Evolutionary conservation across 768 basidiomycete species (phyloP).

Genomic region (Boletus eberwhitei): DNA sequence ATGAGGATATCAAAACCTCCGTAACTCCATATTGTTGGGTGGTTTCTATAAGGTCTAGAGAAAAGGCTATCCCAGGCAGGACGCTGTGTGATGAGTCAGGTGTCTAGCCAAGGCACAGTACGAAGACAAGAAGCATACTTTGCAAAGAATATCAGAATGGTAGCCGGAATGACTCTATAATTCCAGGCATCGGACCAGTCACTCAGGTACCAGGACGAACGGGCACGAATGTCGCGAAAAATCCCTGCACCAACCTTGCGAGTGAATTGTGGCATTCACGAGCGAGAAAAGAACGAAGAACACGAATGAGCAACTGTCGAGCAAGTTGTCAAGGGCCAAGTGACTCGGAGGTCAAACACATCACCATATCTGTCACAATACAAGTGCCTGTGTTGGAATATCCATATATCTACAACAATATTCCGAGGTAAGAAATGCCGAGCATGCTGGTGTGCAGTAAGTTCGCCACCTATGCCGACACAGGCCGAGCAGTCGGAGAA

Average conservation of each 20-base stretch:
- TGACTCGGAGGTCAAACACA: too few species aligned
- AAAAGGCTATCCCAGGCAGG: slow-evolving; percentile 90
- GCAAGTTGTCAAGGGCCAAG: too few species aligned
- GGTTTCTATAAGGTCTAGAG: slow-evolving; percentile 87
- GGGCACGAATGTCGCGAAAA: slow-evolving; percentile 60
- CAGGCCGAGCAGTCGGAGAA: too few species aligned
- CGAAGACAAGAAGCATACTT: slow-evolving; percentile 49
- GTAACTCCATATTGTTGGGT: slow-evolving; percentile 86
- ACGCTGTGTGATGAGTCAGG: slow-evolving; percentile 42
- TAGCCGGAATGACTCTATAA: slow-evolving; percentile 85
- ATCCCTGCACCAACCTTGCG: slow-evolving; percentile 57
- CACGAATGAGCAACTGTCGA: too few species aligned
- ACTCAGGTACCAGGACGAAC: slow-evolving; percentile 74
- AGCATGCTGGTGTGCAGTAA: too few species aligned
- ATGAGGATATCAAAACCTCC: slow-evolving; percentile 79
- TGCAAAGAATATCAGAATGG: slow-evolving; percentile 80
- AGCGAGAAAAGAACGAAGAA: not conserved
- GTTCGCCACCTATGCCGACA: too few species aligned
- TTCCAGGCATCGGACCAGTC: slow-evolving; percentile 95
- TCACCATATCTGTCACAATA: too few species aligned
- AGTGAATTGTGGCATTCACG: slow-evolving; percentile 12
- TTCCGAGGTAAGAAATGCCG: too few species aligned
- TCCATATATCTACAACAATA: too few species aligned
- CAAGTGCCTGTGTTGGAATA: too few species aligned
- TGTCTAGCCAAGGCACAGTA: not conserved